These are phyloP conservation scores for Aspergillus arachidicola DNA, from an alignment of 2,329 filamentous ascomycete genomes.

Conservation along the genomic window DNA sequence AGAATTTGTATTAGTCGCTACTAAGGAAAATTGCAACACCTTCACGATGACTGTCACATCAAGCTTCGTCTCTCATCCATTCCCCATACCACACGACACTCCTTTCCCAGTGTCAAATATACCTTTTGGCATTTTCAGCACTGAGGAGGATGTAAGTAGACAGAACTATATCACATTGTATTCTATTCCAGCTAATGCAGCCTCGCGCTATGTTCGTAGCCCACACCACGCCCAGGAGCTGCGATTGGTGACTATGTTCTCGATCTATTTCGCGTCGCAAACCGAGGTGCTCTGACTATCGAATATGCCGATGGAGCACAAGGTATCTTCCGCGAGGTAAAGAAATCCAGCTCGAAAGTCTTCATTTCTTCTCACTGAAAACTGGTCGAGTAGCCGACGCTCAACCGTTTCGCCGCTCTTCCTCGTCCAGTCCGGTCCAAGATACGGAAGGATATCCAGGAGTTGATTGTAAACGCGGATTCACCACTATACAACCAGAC, in stretches of 20 bases:
- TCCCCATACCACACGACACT: background rate
- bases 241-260: background rate
- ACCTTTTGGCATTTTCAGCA: background rate
- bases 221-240: background rate
- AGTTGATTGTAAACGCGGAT: slow-evolving; percentile 8
- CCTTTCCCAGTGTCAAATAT: background rate
- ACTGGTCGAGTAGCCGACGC: slow-evolving; percentile 28
- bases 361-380: background rate
- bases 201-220: background rate
- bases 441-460: slow-evolving; percentile 45
- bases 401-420: slow-evolving; percentile 56
- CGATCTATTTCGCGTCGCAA: background rate
- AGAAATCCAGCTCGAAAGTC: too few relatives aligned
- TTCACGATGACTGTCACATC: background rate
- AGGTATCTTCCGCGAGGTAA: background rate
- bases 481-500: slow-evolving; percentile 13
- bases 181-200: background rate
- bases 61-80: background rate
- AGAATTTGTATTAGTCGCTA: background rate
- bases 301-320: background rate
- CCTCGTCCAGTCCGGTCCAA: slow-evolving; percentile 40
- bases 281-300: background rate
- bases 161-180: accelerated
- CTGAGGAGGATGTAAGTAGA: background rate
- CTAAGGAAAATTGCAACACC: background rate